A percentile compares a stretch with the other conserved stretches of the same genome.
Evolutionary conservation across 2,329 filamentous ascomycete genomes (phyloP).

Genomic region (Paracorniculantispora psalliotae): DNA sequence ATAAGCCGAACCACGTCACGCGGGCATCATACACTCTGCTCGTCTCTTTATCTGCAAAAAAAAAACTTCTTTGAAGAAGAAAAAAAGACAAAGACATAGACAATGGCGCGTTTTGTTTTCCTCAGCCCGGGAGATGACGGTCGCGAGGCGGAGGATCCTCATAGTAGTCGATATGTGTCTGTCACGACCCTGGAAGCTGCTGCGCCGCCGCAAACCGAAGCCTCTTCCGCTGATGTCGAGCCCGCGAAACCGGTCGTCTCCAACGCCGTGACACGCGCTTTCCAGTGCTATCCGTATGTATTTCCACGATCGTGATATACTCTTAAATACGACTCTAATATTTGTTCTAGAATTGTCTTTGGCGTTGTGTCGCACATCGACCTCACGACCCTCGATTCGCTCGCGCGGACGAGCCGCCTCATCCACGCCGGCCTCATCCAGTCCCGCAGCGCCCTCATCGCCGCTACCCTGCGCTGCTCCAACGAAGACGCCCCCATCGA

Average conservation of each 20-base stretch:
- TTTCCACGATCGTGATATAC: no score
- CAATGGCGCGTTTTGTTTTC: slow-evolving; percentile 22
- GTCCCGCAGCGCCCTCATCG: slow-evolving; percentile 68
- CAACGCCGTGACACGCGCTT: slow-evolving; percentile 26
- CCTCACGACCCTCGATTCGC: slow-evolving; percentile 77
- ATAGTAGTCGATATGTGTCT: not conserved
- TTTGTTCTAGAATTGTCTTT: slow-evolving; percentile 62
- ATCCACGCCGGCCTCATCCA: slow-evolving; percentile 74
- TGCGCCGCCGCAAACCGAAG: slow-evolving; percentile 8
- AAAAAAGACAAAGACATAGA: not conserved
- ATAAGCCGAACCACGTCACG: slow-evolving; percentile 8
- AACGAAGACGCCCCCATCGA: slow-evolving; percentile 60
- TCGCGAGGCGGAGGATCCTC: slow-evolving; percentile 10
- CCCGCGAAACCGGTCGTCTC: slow-evolving; percentile 13
- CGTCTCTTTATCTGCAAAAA: not conserved
- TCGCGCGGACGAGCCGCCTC: slow-evolving; percentile 76
- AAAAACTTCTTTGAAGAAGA: no score
- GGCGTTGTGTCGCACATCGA: slow-evolving; percentile 75
- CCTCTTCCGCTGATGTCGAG: not conserved
- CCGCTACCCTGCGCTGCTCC: slow-evolving; percentile 71
- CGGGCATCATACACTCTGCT: not conserved
- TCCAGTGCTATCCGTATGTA: slow-evolving; percentile 34
- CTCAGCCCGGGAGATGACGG: slow-evolving; percentile 19
- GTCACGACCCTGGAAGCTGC: slow-evolving; percentile 11
- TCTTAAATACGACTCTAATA: no score